Conservation (phyloP, 1,284 basidiomycete species). For the Exobasidium cylindrosporum region DNA sequence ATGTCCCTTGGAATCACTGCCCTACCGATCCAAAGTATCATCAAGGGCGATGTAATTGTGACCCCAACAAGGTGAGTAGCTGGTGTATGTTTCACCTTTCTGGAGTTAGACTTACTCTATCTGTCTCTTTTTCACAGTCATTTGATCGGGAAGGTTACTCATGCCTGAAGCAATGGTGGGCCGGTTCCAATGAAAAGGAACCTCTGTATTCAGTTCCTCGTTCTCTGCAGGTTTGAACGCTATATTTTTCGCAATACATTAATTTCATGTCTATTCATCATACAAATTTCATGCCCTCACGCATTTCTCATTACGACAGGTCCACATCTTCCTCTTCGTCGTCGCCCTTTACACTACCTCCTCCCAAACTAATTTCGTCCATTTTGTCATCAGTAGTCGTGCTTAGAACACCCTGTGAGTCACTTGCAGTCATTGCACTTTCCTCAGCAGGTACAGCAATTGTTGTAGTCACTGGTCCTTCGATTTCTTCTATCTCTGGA, state of each 20-base stretch:
- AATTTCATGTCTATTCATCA: slow-evolving; percentile 6
- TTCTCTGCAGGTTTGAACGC: not conserved
- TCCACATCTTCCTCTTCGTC: slow-evolving; percentile 5
- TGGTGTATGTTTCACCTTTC: slow-evolving; percentile 15
- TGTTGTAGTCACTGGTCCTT: not conserved
- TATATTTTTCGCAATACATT: not conserved
- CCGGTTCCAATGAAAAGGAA: slow-evolving; percentile 7
- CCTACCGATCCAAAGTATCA: slow-evolving; percentile 39
- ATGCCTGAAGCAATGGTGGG: slow-evolving; percentile 39
- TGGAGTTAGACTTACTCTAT: not conserved
- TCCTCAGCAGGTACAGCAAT: not conserved
- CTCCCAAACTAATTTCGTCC: slow-evolving; percentile 11
- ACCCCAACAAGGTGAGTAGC: slow-evolving; percentile 22
- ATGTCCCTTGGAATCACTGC: slow-evolving; percentile 44
- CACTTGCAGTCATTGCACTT: not conserved
- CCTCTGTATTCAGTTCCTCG: not conserved
- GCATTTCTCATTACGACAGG: not conserved
- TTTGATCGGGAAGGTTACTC: slow-evolving; percentile 41
- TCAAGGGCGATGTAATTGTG: slow-evolving; percentile 46
- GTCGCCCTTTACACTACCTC: not conserved
- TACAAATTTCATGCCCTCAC: not conserved
- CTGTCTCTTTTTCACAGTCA: slow-evolving; percentile 18
- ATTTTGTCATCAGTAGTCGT: slow-evolving; percentile 2
- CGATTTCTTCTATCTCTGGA: not conserved
- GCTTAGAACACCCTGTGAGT: not conserved